Base-by-base conservation (phyloP, 2,329 filamentous ascomycete genomes). In the Phialophora expanda region DNA sequence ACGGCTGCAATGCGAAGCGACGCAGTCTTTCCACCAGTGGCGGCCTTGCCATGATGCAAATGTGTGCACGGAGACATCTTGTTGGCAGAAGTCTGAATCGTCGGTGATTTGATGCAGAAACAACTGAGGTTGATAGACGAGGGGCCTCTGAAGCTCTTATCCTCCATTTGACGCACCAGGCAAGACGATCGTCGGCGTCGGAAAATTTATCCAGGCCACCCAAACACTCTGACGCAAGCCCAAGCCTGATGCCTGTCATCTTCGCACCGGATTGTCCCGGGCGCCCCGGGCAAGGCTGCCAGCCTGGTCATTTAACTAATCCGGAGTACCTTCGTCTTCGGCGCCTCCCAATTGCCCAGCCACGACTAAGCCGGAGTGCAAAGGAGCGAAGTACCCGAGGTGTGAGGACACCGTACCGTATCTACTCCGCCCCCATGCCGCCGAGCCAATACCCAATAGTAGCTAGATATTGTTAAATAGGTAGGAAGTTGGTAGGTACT, bases 251-350 rank as follows among this genome's bases (percentile, higher is more conserved):
- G 38, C 38, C 17, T 44, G 38, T 44, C 38, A 44, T 2, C n/a
- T 44, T n/a, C 48, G 2, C 48, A 12, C 48, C 48, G 48, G 48
- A 12, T 22, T 26, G 20, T 51, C 20, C 48, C 24, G 41, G 41
- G 7, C 9, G 6, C 38, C 12, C 12, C 46, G 22, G 56, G 8
- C 56, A 57, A 57, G 38, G 56, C 56, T 57, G 34, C 34, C 53
- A 56, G 26, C 26, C 26, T 20, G 53, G 53, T 28, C 26, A n/a
- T n/a, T n/a, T n/a, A n/a, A n/a, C n/a, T n/a, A n/a, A n/a, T n/a
- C n/a, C n/a, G n/a, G n/a, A n/a, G n/a, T n/a, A n/a, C n/a, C n/a
- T n/a, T n/a, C n/a, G n/a, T n/a, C n/a, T n/a, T n/a, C n/a, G n/a
- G n/a, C n/a, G n/a, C n/a, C n/a, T n/a, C n/a, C n/a, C n/a, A n/a